Base-by-base conservation (phyloP, 2,329 filamentous ascomycete genomes). In the Aspergillus pseudoterreus region DNA sequence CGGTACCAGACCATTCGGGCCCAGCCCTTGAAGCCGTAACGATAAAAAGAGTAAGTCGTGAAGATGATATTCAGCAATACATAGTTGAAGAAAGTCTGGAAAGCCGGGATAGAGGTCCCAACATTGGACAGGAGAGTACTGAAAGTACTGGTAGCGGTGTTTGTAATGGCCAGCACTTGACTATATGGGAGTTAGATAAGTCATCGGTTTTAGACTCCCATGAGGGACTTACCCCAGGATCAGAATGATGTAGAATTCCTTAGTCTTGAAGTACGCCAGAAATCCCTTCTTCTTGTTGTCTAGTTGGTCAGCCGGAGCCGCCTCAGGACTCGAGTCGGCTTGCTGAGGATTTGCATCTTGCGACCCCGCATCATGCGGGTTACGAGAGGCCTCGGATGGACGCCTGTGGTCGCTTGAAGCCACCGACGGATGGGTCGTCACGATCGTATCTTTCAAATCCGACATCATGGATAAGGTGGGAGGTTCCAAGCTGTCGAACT, bases 31-130 rank as follows among this genome's bases (percentile, higher is more conserved):
- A 84, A 79, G 4, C 94, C 92, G 66, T 95, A 90, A 60, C 82
- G 81, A 76, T 89, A 88, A 32, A 96, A 74, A 12, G 90, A 91
- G 64, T 88, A 84, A 36, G 83, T 79, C 21, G 90, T 87, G 77
- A 95, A 99, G 67, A 96, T 82, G 52, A 90, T 50, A 55, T 86
- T 86, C 57, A 99, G 81, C 45, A 96, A 75, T 41, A 91, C 80
- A 73, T 99, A 99, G 75, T 94, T 96, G 81, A 96, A 95, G 64
- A 97, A 82, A 27, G 89, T 90, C 75, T 99, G 94, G 77, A 97
- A 96, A 50, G 94, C 90, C 6, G 94, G 94, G 60, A 97, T 95
- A 55, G 83, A 90, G 59, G 87, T 92, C 45, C 84, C 81, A 57
- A 81, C 72, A 4, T 74, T 71, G 51, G 79, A 79, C 27, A 99